Evolutionary conservation across 441 rosid genomes (phyloP), one percentile per base, ranked within the genome.

Genomic region (Jatropha podagrica): DNA sequence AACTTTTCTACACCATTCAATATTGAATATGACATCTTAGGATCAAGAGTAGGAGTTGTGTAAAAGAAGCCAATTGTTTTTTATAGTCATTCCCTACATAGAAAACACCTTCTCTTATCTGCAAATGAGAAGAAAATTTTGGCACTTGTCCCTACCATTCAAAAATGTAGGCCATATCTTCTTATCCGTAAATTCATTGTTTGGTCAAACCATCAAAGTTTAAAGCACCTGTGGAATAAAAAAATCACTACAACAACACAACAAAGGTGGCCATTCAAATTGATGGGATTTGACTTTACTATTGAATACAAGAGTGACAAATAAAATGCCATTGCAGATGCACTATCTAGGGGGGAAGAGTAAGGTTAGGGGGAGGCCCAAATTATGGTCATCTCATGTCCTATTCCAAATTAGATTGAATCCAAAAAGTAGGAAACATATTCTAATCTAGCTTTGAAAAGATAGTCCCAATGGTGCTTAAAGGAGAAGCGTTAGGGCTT

Each of bases 41-140:
- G 48, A 2, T 0, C 8, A 0, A 37, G 4, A 23, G 23, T 23
- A 0, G 15, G 26, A 1, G 51, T 17, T 0, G 12, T n/a, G 5
- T 26, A 74, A 1, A 11, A 73, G 2, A n/a, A 7, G 3, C 64
- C 6, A 3, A 51, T 73, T 2, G 61, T 37, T 7, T 37, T 73
- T 13, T 37, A 27, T 2, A 73, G 52, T 32, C 37, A 48, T 7
- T 44, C 62, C 0, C 4, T 48, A 18, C 37, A 63, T 4, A 32
- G 59, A 0, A 32, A 6, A 6, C 27, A 60, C 14, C 17, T 46
- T 1, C 46, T 58, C 4, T 46, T 61, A 0, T 72, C 18, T 17
- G 60, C 48, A 10, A 61, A 60, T 72, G 68, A 72, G 15, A 72
- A 18, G 5, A 48, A 72, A 17, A 46, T 72, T 2, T 3, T 62